Percentiles rank a stretch among this genome's conserved stretches.
These are phyloP conservation scores for Hirschioporus abietinus DNA, from an alignment of 768 basidiomycete species.

Conservation along the genomic window DNA sequence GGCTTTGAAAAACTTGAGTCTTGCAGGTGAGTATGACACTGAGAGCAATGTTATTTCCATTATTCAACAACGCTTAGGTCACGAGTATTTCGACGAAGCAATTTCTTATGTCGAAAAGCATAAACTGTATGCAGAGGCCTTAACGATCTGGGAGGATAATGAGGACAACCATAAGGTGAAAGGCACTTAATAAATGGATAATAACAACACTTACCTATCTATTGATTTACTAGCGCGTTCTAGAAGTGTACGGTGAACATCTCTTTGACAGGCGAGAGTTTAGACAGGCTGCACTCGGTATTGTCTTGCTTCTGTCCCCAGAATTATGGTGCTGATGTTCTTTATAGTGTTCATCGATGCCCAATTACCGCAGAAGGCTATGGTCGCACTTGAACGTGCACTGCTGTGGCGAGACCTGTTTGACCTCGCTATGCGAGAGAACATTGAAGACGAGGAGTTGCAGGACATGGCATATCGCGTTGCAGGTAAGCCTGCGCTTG, in stretches of 20 bases:
- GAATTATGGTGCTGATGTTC: constrained; percentile 5
- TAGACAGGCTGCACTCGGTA: constrained; percentile 77
- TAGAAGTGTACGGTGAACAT: constrained; percentile 80
- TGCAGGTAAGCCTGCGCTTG: constrained; percentile 52
- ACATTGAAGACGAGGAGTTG: constrained; percentile 50
- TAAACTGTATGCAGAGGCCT: constrained; percentile 66
- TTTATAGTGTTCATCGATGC: constrained; percentile 70
- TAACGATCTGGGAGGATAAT: constrained; percentile 66
- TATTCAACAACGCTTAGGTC: constrained; percentile 35
- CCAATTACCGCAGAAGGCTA: constrained; percentile 57
- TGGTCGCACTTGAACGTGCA: constrained; percentile 84
- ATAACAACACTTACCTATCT: background rate
- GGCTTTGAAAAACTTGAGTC: constrained; percentile 68
- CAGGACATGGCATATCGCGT: constrained; percentile 66
- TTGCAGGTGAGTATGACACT: constrained; percentile 50
- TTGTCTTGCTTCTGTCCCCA: constrained; percentile 13
- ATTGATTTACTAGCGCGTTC: constrained; percentile 41
- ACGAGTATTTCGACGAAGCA: constrained; percentile 73
- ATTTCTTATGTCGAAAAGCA: constrained; percentile 74
- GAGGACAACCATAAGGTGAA: constrained; percentile 55
- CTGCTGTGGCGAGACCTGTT: constrained; percentile 92
- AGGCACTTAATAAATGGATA: constrained; percentile 5
- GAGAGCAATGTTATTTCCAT: constrained; percentile 10
- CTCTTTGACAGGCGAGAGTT: constrained; percentile 84
- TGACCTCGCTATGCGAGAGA: constrained; percentile 57